Evolutionary conservation across 768 basidiomycete genomes (phyloP).

Genomic region (Rhodocollybia butyracea): DNA sequence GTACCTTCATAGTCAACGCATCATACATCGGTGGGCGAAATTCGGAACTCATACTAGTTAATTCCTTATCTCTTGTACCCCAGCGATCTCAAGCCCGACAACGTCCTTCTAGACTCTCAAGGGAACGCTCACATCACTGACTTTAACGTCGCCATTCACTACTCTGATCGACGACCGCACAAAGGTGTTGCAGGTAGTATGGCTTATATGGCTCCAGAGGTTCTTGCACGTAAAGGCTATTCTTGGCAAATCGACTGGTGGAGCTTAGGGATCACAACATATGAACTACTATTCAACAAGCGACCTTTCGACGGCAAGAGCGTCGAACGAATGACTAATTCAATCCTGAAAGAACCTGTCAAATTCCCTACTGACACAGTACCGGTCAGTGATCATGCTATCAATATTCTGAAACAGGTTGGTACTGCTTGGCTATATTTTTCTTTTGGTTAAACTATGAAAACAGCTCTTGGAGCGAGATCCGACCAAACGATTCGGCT

Average conservation of each 20-base stretch:
- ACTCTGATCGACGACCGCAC: slow-evolving; percentile 83
- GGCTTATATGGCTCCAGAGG: slow-evolving; percentile 99
- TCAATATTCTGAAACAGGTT: slow-evolving; percentile 66
- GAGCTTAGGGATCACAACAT: slow-evolving; percentile 89
- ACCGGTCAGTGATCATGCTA: slow-evolving; percentile 64
- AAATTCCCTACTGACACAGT: slow-evolving; percentile 68
- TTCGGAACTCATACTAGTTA: background rate
- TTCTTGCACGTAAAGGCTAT: slow-evolving; percentile 90
- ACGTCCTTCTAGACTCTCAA: slow-evolving; percentile 88
- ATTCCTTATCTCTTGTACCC: slow-evolving; percentile 3
- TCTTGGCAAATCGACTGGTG: slow-evolving; percentile 94
- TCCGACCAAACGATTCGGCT: slow-evolving; percentile 75
- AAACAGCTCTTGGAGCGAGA: slow-evolving; percentile 82
- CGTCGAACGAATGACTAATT: slow-evolving; percentile 82
- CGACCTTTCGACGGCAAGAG: slow-evolving; percentile 92
- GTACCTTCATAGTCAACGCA: slow-evolving; percentile 88
- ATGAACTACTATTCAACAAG: slow-evolving; percentile 79
- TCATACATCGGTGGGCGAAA: slow-evolving; percentile 82
- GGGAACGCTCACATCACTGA: slow-evolving; percentile 98
- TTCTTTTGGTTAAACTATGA: background rate
- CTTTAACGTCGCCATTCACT: slow-evolving; percentile 99
- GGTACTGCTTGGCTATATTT: slow-evolving; percentile 22
- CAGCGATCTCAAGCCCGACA: slow-evolving; percentile 97
- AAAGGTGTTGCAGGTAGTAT: slow-evolving; percentile 96
- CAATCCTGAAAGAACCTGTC: slow-evolving; percentile 79